Evolutionary conservation across 352 stramenopile species (phyloP), one percentile per base, ranked within the genome.

Genomic region (Pythium aphanidermatum): DNA sequence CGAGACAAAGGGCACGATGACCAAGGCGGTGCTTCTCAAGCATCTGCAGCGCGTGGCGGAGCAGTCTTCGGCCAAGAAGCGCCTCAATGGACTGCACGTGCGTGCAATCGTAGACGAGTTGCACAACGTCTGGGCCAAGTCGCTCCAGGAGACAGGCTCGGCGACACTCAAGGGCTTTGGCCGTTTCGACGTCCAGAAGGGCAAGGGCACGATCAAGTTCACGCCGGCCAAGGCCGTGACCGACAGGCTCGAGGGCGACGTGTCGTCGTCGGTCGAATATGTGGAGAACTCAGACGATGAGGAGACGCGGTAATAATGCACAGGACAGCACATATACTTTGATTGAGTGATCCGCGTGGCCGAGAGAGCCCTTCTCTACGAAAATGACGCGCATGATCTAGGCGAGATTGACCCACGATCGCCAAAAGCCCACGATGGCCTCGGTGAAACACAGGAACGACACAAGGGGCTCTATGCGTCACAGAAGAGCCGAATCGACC

Each of bases 381-480:
- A n/a, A n/a, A n/a, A n/a, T n/a, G n/a, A n/a, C n/a, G n/a, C n/a
- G n/a, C 3, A 13, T 13, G 17, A 29, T 3, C 28, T 65, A 55
- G 30, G 27, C 46, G 21, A 53, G 75, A 50, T 82, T 86, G 19
- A 57, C 49, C 81, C 81, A 92, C 30, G 76, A 62, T 36, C 79
- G 81, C 78, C 78, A 92, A 10, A 89, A 63, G 32, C 78, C 81
- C 29, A 85, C 31, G 11, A 63, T 55, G 17, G 77, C 64, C 55
- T 92, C 81, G 2, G 68, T 55, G 28, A 86, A 84, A 47, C 75
- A 87, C 14, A 86, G 65, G 51, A 87, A 70, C 41, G 80, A 75
- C 30, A 90, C 77, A 20, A 86, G 24, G 27, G 68, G 71, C 43
- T 89, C 78, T 88, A 28, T 29, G 11, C 20, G 27, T 13, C 11